These are phyloP conservation scores for Psilocybe cyanescens DNA, from an alignment of 768 basidiomycete genomes.

Conservation along the genomic window DNA sequence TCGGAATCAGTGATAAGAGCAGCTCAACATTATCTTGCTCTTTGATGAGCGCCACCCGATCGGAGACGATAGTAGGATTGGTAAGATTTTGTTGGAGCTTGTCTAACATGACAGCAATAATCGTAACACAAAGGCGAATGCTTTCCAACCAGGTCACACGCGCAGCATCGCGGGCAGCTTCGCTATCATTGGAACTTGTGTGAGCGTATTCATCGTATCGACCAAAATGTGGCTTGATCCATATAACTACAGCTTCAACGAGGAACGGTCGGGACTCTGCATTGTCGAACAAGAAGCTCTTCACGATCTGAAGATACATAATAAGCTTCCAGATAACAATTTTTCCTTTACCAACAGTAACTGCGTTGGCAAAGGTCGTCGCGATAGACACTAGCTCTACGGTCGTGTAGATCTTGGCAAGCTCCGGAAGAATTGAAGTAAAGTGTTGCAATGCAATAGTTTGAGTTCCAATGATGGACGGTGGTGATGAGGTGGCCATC, in stretches of 20 bases:
- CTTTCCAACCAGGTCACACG: slow-evolving; percentile 89
- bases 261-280: slow-evolving; percentile 76
- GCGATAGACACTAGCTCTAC: slow-evolving; percentile 87
- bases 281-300: slow-evolving; percentile 86
- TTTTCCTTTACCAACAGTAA: slow-evolving; percentile 79
- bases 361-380: slow-evolving; percentile 86
- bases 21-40: slow-evolving; percentile 95
- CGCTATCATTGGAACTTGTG: slow-evolving; percentile 66
- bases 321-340: slow-evolving; percentile 93
- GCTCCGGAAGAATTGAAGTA: slow-evolving; percentile 87
- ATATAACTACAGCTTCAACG: slow-evolving; percentile 86
- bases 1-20: slow-evolving; percentile 80
- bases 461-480: slow-evolving; percentile 94
- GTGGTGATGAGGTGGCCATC: slow-evolving; percentile 81
- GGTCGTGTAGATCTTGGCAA: slow-evolving; percentile 77
- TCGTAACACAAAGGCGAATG: slow-evolving; percentile 87
- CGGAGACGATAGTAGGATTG: slow-evolving; percentile 61
- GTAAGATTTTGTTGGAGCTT: slow-evolving; percentile 83
- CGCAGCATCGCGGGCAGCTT: slow-evolving; percentile 69
- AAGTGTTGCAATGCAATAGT: slow-evolving; percentile 94
- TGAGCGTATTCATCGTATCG: slow-evolving; percentile 83
- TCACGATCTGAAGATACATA: slow-evolving; percentile 91
- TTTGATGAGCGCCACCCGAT: slow-evolving; percentile 65
- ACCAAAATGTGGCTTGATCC: slow-evolving; percentile 96
- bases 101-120: slow-evolving; percentile 88